Conservation (phyloP, 208 protist genomes). For the Leishmania arabica region DNA sequence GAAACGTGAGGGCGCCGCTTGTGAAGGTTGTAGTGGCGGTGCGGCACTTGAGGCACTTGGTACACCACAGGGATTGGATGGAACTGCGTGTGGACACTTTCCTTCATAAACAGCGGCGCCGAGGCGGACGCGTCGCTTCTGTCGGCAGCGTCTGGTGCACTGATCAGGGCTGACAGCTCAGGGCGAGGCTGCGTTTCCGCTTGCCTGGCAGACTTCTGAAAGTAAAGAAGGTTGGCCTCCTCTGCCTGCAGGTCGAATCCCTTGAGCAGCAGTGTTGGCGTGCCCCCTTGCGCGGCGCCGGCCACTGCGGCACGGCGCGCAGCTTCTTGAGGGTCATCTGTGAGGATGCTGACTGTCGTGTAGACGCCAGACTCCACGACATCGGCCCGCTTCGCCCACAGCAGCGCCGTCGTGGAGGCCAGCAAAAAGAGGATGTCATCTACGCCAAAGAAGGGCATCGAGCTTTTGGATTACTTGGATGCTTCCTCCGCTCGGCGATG, state of each 20-base stretch:
- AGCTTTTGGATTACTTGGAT: not conserved
- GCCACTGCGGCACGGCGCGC: slow-evolving; percentile 25
- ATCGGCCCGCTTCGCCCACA: slow-evolving; percentile 70
- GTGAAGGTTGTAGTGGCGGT: slow-evolving; percentile 57
- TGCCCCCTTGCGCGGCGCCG: slow-evolving; percentile 9
- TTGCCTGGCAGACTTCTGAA: slow-evolving; percentile 6
- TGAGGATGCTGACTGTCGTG: slow-evolving; percentile 31
- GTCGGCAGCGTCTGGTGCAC: not conserved
- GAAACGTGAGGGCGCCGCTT: slow-evolving; percentile 44
- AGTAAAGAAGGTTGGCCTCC: slow-evolving; percentile 20
- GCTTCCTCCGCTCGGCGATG: not conserved
- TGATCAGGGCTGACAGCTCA: not conserved
- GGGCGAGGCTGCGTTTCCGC: not conserved
- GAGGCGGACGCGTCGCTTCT: not conserved
- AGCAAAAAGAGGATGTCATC: slow-evolving; percentile 79
- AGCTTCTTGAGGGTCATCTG: slow-evolving; percentile 38
- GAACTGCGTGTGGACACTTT: slow-evolving; percentile 39
- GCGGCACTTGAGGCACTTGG: slow-evolving; percentile 58
- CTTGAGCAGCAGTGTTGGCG: slow-evolving; percentile 28
- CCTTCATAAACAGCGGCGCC: slow-evolving; percentile 19
- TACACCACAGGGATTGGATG: slow-evolving; percentile 21
- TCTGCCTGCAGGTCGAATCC: slow-evolving; percentile 49
- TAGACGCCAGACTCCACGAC: slow-evolving; percentile 43
- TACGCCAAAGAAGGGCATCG: slow-evolving; percentile 78
- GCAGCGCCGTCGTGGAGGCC: slow-evolving; percentile 61